Conservation (phyloP, 805 yeast genomes). For the Kodamaea jinghongensis region DNA sequence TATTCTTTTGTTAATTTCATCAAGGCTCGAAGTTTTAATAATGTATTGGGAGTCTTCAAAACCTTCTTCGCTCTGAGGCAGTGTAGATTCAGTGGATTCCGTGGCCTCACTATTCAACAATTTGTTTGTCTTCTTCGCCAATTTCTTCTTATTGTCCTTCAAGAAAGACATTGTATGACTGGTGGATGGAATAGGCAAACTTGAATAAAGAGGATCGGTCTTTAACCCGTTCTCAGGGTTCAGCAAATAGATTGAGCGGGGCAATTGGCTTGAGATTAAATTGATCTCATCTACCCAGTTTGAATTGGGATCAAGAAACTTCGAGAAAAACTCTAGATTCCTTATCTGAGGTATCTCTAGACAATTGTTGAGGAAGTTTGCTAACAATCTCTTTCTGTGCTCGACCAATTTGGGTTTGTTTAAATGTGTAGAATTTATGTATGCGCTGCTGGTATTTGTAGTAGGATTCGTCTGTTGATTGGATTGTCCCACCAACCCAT, state of each 20-base stretch:
- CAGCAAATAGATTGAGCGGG: conserved; percentile 39
- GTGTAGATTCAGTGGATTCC: not conserved
- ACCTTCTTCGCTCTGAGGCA: not conserved
- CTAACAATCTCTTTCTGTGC: conserved; percentile 55
- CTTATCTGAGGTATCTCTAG: conserved; percentile 52
- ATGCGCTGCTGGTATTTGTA: conserved; percentile 12
- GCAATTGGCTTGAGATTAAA: conserved; percentile 36
- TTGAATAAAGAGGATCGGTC: conserved; percentile 32
- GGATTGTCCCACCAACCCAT: conserved; percentile 22
- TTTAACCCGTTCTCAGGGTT: conserved; percentile 45
- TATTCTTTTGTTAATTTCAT: conserved; percentile 54
- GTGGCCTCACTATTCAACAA: conserved; percentile 11
- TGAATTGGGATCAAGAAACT: conserved; percentile 82
- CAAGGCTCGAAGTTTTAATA: conserved; percentile 44
- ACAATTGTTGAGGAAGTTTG: conserved; percentile 78
- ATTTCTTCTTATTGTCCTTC: conserved; percentile 27
- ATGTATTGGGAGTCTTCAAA: conserved; percentile 12
- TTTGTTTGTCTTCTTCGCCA: conserved; percentile 23
- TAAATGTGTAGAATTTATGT: conserved; percentile 41
- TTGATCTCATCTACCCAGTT: conserved; percentile 71
- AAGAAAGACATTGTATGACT: conserved; percentile 32
- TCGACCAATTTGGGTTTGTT: conserved; percentile 38
- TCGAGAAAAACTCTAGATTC: conserved; percentile 60
- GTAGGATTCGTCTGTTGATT: conserved; percentile 7
- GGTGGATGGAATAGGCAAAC: conserved; percentile 33